Evolutionary conservation across 169 alveolate species (phyloP).

Genomic region (Plasmodium gonderi): DNA sequence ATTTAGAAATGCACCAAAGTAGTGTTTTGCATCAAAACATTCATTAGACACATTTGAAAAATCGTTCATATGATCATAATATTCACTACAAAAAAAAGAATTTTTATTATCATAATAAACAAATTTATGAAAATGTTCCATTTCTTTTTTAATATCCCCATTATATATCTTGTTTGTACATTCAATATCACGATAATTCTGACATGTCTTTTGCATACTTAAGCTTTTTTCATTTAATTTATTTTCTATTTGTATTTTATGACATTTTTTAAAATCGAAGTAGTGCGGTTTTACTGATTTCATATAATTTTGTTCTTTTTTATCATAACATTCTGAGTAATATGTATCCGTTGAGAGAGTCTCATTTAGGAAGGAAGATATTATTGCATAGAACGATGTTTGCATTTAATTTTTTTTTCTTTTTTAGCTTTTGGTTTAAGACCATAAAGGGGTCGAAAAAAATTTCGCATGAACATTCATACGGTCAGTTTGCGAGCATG

Average conservation of each 20-base stretch:
- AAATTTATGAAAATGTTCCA: conserved; percentile 20
- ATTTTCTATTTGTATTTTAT: not conserved
- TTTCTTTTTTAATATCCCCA: not conserved
- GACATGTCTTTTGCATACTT: not conserved
- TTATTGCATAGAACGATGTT: not conserved
- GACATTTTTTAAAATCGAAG: not conserved
- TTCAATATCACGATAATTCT: not conserved
- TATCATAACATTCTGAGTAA: not conserved
- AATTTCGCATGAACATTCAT: not conserved
- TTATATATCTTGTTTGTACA: not conserved
- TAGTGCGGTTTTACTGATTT: not conserved
- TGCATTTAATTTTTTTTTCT: not conserved
- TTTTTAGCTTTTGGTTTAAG: not conserved
- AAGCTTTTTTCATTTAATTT: not conserved
- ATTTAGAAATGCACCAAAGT: not conserved
- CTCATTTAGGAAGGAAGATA: not conserved
- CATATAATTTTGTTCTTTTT: not conserved
- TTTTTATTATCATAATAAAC: not conserved
- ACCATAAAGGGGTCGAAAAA: not conserved
- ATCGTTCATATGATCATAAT: not conserved
- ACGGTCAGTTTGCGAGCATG: not conserved
- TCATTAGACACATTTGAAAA: not conserved
- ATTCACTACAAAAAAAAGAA: conserved; percentile 14
- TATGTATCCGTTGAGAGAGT: not conserved
- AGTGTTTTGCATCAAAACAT: conserved; percentile 2